These are phyloP conservation scores for Metschnikowia arizonensis DNA, from an alignment of 805 yeast species.

Conservation along the genomic window DNA sequence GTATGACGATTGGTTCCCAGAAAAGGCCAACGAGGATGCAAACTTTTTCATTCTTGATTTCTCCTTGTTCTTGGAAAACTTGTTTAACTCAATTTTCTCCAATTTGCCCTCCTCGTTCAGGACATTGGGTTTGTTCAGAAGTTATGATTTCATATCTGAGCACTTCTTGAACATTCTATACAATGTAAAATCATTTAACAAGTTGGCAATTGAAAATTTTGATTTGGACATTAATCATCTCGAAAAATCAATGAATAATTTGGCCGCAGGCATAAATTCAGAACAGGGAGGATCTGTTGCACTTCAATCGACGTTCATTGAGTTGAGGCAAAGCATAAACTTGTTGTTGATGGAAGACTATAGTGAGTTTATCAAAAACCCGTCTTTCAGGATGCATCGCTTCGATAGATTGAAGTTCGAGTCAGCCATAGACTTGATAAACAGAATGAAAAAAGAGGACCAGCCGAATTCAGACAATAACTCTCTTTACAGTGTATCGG, in stretches of 20 bases:
- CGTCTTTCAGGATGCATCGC: slow-evolving; percentile 42
- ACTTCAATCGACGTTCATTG: slow-evolving; percentile 68
- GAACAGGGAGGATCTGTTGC: slow-evolving; percentile 41
- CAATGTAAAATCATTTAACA: slow-evolving; percentile 52
- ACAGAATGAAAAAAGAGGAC: slow-evolving; percentile 41
- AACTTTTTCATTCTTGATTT: slow-evolving; percentile 74
- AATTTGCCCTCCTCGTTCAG: slow-evolving; percentile 75
- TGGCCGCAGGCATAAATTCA: slow-evolving; percentile 23
- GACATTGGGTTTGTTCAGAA: slow-evolving; percentile 76
- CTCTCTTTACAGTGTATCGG: slow-evolving; percentile 8
- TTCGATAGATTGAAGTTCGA: slow-evolving; percentile 74
- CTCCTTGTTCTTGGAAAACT: slow-evolving; percentile 77
- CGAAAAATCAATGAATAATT: slow-evolving; percentile 49
- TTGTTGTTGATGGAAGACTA: slow-evolving; percentile 60
- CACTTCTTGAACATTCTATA: slow-evolving; percentile 60
- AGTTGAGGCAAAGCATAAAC: slow-evolving; percentile 75
- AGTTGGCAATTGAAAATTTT: slow-evolving; percentile 65
- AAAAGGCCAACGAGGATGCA: slow-evolving; percentile 52
- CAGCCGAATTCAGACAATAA: slow-evolving; percentile 17
- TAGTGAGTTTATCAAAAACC: slow-evolving; percentile 57
- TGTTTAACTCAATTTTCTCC: slow-evolving; percentile 79
- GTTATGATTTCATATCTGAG: slow-evolving; percentile 78
- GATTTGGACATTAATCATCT: slow-evolving; percentile 75
- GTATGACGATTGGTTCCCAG: slow-evolving; percentile 72
- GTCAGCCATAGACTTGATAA: slow-evolving; percentile 57